These are phyloP conservation scores for Asclepias syriaca DNA, from an alignment of 257 asterid genomes.

Conservation along the genomic window DNA sequence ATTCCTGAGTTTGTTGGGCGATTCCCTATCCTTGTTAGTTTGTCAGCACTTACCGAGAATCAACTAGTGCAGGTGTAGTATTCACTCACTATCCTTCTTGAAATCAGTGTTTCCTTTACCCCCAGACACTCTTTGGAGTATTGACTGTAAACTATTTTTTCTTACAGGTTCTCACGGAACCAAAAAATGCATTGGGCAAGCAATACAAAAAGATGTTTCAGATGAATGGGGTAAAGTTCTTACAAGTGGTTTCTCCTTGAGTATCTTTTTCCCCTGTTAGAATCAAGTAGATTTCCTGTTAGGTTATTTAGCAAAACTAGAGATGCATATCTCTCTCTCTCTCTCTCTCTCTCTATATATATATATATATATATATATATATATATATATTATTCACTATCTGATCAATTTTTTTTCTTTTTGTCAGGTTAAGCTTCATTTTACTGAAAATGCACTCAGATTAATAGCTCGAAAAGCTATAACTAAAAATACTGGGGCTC, in stretches of 20 bases:
- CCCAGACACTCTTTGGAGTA: background rate
- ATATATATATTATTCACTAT: background rate
- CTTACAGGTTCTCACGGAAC: slow-evolving; percentile 88
- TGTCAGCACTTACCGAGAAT: slow-evolving; percentile 91
- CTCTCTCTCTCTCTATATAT: no score
- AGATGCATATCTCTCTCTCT: no score
- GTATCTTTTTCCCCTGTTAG: background rate
- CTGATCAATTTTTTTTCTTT: slow-evolving; percentile 14
- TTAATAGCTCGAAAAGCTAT: slow-evolving; percentile 80
- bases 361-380: no score
- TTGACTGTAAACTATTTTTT: background rate
- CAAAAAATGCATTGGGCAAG: slow-evolving; percentile 92
- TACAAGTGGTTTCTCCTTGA: background rate
- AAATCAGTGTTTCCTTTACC: background rate
- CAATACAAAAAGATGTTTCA: slow-evolving; percentile 94
- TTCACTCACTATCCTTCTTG: background rate
- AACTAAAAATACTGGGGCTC: slow-evolving; percentile 91
- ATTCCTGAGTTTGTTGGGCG: slow-evolving; percentile 99
- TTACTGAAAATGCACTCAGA: slow-evolving; percentile 82
- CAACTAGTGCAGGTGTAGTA: slow-evolving; percentile 98
- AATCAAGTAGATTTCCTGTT: background rate
- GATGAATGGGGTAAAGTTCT: slow-evolving; percentile 76
- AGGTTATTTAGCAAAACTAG: background rate
- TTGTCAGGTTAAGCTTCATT: slow-evolving; percentile 79
- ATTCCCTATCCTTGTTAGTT: slow-evolving; percentile 87